Conservation (phyloP, 1,284 basidiomycete species). For the Sparassis latifolia region DNA sequence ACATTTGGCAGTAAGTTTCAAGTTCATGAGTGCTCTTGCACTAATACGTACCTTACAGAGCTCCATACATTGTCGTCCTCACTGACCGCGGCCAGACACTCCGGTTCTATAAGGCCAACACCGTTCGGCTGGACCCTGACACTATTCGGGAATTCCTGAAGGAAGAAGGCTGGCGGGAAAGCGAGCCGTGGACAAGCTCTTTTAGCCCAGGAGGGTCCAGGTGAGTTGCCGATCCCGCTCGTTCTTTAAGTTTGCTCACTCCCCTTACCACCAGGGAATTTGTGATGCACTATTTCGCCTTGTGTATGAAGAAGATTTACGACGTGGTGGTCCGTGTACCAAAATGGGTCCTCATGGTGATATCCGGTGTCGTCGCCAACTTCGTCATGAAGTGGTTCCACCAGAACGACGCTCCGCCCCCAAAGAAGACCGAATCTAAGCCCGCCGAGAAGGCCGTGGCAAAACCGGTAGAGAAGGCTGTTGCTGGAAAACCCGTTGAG, state of each 20-base stretch:
- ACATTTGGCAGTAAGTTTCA: constrained; percentile 61
- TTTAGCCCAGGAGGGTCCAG: constrained; percentile 67
- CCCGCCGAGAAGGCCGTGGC: constrained; percentile 1
- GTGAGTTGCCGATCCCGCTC: constrained; percentile 33
- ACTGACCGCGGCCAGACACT: constrained; percentile 64
- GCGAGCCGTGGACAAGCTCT: constrained; percentile 52
- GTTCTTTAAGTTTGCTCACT: constrained; percentile 4
- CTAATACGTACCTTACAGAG: constrained; percentile 33
- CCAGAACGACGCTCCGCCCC: constrained; percentile 13
- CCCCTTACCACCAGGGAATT: constrained; percentile 45
- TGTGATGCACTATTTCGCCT: constrained; percentile 55
- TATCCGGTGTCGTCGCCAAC: constrained; percentile 54
- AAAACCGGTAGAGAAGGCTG: neutral
- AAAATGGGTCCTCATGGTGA: constrained; percentile 51
- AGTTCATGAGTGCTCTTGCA: neutral
- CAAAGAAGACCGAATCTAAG: constrained; percentile 5
- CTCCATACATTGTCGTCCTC: constrained; percentile 60
- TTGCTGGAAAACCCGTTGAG: neutral
- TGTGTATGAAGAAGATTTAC: constrained; percentile 45
- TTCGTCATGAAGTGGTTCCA: constrained; percentile 52
- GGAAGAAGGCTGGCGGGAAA: constrained; percentile 50
- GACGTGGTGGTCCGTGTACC: constrained; percentile 42
- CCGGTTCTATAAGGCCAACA: constrained; percentile 64
- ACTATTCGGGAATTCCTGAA: constrained; percentile 57
- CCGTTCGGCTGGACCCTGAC: constrained; percentile 51